phyloP scores from a whole-genome alignment of 305 asterid species.

The Fraxinus albicans region DNA sequence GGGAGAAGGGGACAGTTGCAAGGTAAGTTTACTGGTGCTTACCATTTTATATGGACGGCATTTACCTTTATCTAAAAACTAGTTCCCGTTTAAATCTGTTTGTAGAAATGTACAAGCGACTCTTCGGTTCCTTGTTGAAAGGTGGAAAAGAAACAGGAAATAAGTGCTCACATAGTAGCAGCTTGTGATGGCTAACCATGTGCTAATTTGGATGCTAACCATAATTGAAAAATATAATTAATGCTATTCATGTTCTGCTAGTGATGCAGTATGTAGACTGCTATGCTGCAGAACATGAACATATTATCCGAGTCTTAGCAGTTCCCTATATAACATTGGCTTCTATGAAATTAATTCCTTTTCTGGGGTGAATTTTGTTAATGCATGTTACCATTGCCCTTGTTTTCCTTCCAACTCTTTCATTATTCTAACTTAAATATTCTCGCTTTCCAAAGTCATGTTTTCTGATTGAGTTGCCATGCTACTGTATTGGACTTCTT shows the following conservation, averaged over 20 bases:
- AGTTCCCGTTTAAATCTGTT: conserved; percentile 12
- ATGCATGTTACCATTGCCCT: background rate
- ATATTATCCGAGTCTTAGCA: background rate
- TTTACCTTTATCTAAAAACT: conserved; percentile 15
- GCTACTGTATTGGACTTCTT: background rate
- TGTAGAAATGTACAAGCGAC: background rate
- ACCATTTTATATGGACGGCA: conserved; percentile 18
- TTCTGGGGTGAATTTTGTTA: background rate
- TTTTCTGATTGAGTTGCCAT: background rate
- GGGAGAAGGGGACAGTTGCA: conserved; percentile 79
- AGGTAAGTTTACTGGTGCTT: conserved; percentile 50
- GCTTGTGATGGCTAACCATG: conserved; percentile 18
- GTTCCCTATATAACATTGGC: background rate
- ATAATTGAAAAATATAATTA: background rate
- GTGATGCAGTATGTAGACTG: background rate
- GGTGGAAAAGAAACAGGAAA: conserved; percentile 9
- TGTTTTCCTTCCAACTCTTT: background rate
- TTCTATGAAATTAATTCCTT: background rate
- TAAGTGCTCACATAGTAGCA: conserved; percentile 7
- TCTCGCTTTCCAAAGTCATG: background rate
- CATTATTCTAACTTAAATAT: background rate
- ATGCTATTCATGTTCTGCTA: background rate
- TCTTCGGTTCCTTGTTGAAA: conserved; percentile 12
- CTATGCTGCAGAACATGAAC: background rate
- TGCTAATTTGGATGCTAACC: background rate